Percentiles rank a stretch among this genome's conserved stretches.
Evolutionary conservation across 768 basidiomycete species (phyloP).

Genomic region (Tephrocybe sp.): DNA sequence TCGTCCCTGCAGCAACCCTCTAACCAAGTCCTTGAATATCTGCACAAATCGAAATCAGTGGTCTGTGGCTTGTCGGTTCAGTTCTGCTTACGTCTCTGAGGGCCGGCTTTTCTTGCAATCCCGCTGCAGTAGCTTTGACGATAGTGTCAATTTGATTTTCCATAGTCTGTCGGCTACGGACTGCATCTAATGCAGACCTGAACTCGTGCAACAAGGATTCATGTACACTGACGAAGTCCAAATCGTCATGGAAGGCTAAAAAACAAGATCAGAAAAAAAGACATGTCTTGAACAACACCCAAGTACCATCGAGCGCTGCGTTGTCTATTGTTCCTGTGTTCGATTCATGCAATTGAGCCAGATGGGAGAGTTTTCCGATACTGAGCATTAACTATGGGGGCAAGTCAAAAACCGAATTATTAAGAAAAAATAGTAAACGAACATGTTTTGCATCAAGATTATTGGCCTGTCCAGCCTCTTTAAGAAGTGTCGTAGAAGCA

Average conservation of each 20-base stretch:
- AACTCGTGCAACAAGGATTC: conserved; percentile 65
- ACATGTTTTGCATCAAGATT: conserved; percentile 80
- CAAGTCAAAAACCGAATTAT: neutral
- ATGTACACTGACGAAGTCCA: conserved; percentile 88
- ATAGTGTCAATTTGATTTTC: conserved; percentile 70
- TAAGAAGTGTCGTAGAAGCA: conserved; percentile 62
- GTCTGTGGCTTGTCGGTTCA: neutral
- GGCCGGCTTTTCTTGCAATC: conserved; percentile 43
- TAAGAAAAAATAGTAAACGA: conserved; percentile 22
- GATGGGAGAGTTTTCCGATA: conserved; percentile 81
- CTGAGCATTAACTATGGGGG: conserved; percentile 77
- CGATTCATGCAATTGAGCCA: conserved; percentile 73
- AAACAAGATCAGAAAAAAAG: conserved; percentile 3
- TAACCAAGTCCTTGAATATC: conserved; percentile 70
- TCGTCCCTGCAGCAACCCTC: conserved; percentile 70
- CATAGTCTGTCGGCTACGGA: conserved; percentile 59
- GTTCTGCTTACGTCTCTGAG: conserved; percentile 44
- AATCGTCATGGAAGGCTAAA: conserved; percentile 77
- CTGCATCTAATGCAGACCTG: conserved; percentile 39
- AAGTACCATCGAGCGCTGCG: conserved; percentile 52
- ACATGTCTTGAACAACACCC: neutral
- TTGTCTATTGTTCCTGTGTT: conserved; percentile 42
- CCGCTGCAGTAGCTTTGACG: conserved; percentile 48
- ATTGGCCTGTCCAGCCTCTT: conserved; percentile 53
- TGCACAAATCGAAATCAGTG: conserved; percentile 21